Conservation (phyloP, 2,329 filamentous ascomycete species). For the Monilinia aucupariae region DNA sequence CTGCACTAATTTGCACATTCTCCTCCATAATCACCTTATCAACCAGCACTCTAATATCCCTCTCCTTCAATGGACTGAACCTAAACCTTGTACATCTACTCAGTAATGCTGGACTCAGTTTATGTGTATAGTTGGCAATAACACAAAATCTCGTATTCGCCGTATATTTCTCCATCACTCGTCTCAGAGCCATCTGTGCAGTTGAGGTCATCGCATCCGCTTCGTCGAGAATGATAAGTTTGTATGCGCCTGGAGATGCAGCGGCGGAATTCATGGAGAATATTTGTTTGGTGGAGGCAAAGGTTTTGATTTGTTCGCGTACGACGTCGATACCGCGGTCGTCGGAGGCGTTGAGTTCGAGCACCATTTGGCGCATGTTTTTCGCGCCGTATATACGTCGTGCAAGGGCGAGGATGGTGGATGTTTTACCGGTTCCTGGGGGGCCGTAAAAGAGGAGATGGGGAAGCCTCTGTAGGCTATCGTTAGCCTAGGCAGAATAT, state of each 20-base stretch:
- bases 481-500: conserved; percentile 12
- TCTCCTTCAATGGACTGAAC: conserved; percentile 87
- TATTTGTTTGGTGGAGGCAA: conserved; percentile 96
- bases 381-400: conserved; percentile 85
- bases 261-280: conserved; percentile 59
- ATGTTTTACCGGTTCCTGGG: conserved; percentile 95
- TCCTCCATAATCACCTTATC: conserved; percentile 89
- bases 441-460: conserved; percentile 96
- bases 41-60: conserved; percentile 77
- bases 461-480: conserved; percentile 60
- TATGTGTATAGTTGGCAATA: conserved; percentile 98
- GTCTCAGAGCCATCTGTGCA: conserved; percentile 90
- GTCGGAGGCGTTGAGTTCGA: conserved; percentile 95
- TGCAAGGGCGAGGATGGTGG: conserved; percentile 88
- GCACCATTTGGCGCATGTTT: conserved; percentile 97
- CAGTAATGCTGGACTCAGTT: conserved; percentile 85
- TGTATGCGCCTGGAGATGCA: conserved; percentile 66
- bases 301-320: conserved; percentile 98
- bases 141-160: conserved; percentile 97
- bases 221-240: conserved; percentile 96
- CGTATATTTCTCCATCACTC: conserved; percentile 99
- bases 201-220: conserved; percentile 99
- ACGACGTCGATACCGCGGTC: conserved; percentile 98
- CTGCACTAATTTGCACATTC: conserved; percentile 71
- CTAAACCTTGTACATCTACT: conserved; percentile 92